These are phyloP conservation scores for Graphium sp. DNA, from an alignment of 2,329 filamentous ascomycete genomes.

Conservation along the genomic window DNA sequence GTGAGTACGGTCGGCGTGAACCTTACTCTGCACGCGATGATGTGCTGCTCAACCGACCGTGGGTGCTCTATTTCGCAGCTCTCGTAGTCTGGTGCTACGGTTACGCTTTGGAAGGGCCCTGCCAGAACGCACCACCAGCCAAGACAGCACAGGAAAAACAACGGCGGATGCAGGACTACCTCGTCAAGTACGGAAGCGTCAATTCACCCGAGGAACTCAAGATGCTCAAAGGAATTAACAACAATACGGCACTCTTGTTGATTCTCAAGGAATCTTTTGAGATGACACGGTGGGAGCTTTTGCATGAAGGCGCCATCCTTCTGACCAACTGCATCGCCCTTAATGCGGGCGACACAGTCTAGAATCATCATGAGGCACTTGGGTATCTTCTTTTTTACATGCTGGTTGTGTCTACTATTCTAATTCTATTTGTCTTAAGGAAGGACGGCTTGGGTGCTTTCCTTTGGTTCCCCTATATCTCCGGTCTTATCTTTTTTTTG, in stretches of 20 bases:
- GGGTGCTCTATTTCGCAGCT: conserved; percentile 87
- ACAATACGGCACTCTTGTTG: conserved; percentile 65
- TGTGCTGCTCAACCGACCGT: conserved; percentile 76
- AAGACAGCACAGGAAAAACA: conserved; percentile 47
- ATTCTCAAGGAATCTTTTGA: conserved; percentile 69
- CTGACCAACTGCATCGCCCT: conserved; percentile 64
- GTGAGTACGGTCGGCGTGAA: conserved; percentile 12
- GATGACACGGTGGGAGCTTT: conserved; percentile 75
- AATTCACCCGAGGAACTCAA: conserved; percentile 63
- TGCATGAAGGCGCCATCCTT: conserved; percentile 72
- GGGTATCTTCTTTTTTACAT: too few species aligned
- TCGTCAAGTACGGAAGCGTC: conserved; percentile 56
- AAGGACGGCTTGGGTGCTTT: background rate
- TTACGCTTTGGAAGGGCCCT: conserved; percentile 72
- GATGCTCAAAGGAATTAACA: conserved; percentile 58
- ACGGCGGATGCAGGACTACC: conserved; percentile 63
- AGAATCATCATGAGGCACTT: too few species aligned
- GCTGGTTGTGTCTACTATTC: too few species aligned
- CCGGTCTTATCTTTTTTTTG: background rate
- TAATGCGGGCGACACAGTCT: conserved; percentile 21
- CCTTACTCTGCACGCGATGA: conserved; percentile 76
- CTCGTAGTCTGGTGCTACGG: conserved; percentile 94
- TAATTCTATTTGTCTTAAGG: too few species aligned
- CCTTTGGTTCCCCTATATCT: background rate
- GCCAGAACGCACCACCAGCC: conserved; percentile 33